Base-by-base conservation (phyloP, 1,139 yeast species). In the Geotrichum histeridarum region DNA sequence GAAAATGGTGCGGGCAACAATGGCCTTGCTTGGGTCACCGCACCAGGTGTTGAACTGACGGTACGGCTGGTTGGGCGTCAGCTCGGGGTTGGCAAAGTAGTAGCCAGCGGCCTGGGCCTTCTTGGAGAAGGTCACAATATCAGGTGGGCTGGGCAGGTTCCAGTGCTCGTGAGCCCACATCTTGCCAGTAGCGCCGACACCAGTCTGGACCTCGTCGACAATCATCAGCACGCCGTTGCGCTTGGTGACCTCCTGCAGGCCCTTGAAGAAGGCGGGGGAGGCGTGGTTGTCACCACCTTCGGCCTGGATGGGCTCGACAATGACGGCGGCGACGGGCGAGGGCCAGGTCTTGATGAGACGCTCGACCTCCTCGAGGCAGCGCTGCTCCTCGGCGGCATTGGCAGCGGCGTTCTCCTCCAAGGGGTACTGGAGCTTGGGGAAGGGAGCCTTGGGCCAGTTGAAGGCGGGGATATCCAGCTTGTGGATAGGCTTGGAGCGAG, bases 1-100 rank as follows among this genome's bases (percentile, higher is more conserved):
- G 68, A 81, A 82, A 63, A 86, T 84, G 60, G 86, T 80, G 61
- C 83, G 82, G 54, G 91, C 85, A 66, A 86, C 77, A 63, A 85
- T 73, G 66, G 86, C 80, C 73, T 85, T 82, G 58, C 89, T 82
- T 67, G 93, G 90, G 75, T 86, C 95, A 63, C 95, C 95, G 71
- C 91, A 84, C 95, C 95, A 86, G 58, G 95, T 86, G 81, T 86
- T 86, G 78, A 86, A 86, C 76, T 86, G 93, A 70, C 94, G 83
- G 77, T 83, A 86, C 48, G 94, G 81, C 69, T 75, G 65, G 69
- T 80, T 77, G 62, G 95, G 95, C 60, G 84, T 77, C 60, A 86
- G 72, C 61, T 81, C 84, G 42, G 84, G 81, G 73, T 83, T 80
- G 64, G 80, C 79, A 79, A 82, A 86, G 77, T 78, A 86, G 79